These are phyloP conservation scores for Diaporthe sp. DNA, from an alignment of 2,329 filamentous ascomycete species.

Conservation along the genomic window DNA sequence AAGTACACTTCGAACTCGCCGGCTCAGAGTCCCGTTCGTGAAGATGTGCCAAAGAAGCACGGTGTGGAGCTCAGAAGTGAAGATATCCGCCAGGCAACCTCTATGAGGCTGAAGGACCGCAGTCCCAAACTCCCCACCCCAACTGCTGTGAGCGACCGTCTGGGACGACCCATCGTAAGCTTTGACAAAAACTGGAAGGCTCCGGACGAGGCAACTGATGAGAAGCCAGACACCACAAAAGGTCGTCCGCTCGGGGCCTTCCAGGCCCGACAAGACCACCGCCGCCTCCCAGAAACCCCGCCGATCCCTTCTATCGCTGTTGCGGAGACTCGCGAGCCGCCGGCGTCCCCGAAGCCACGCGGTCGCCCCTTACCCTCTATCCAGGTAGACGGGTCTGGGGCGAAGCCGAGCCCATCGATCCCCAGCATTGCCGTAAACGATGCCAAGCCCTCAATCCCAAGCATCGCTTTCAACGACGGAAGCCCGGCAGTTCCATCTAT, in stretches of 20 bases:
- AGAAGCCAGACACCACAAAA: constrained; percentile 63
- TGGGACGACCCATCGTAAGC: constrained; percentile 95
- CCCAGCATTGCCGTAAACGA: constrained; percentile 62
- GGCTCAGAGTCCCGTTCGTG: constrained; percentile 37
- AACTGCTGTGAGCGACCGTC: constrained; percentile 88
- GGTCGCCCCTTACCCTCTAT: constrained; percentile 53
- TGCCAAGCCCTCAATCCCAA: constrained; percentile 55
- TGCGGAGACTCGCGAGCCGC: constrained; percentile 56
- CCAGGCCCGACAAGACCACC: constrained; percentile 43
- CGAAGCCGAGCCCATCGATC: constrained; percentile 46
- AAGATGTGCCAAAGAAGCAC: constrained; percentile 72
- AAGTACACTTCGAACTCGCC: constrained; percentile 77
- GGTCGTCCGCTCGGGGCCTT: constrained; percentile 36
- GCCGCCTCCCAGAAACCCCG: constrained; percentile 44
- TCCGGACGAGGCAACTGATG: constrained; percentile 76
- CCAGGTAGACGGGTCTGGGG: constrained; percentile 54
- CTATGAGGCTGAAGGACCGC: constrained; percentile 86
- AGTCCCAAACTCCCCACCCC: constrained; percentile 89
- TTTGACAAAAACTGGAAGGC: constrained; percentile 88
- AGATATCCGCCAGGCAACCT: constrained; percentile 90
- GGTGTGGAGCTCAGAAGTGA: constrained; percentile 86
- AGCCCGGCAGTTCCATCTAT: constrained; percentile 54
- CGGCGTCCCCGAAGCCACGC: constrained; percentile 48
- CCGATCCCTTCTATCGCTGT: constrained; percentile 65
- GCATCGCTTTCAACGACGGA: constrained; percentile 55